Percentiles rank a stretch among this genome's conserved stretches.
Evolutionary conservation across 176 grass and related monocot genomes (phyloP).

Genomic region (Bothriochloa decipiens): DNA sequence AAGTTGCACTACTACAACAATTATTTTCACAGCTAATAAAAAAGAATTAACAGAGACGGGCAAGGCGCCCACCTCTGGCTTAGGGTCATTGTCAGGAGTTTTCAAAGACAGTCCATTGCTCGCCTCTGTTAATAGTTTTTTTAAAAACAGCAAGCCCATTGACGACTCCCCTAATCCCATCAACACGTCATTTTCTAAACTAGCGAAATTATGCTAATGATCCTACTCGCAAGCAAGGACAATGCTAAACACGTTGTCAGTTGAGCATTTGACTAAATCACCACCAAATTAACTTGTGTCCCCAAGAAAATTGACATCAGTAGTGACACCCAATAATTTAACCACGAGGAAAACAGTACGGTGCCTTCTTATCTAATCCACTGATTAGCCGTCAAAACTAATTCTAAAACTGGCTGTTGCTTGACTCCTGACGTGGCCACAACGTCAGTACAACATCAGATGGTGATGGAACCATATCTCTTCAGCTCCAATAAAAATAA

Average conservation of each 20-base stretch:
- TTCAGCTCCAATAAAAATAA: background rate
- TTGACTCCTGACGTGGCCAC: background rate
- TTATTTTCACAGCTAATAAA: no score
- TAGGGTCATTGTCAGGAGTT: no score
- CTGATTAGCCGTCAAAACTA: background rate
- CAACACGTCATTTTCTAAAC: no score
- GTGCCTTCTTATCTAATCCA: background rate
- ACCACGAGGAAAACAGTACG: background rate
- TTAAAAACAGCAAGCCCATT: no score
- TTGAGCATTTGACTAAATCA: background rate
- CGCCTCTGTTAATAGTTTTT: no score
- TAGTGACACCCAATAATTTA: background rate
- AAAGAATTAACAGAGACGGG: no score
- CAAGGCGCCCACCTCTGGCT: no score
- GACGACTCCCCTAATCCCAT: no score
- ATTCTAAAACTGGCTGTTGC: background rate
- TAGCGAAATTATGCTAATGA: background rate
- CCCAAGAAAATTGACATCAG: background rate
- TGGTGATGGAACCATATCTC: background rate
- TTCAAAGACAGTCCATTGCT: no score
- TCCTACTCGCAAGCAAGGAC: background rate
- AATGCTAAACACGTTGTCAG: background rate
- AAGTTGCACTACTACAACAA: no score
- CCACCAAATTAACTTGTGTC: background rate
- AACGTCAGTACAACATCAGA: background rate